phyloP scores from a whole-genome alignment of 176 grass and related monocot genomes.

The Triticum dicoccoides region DNA sequence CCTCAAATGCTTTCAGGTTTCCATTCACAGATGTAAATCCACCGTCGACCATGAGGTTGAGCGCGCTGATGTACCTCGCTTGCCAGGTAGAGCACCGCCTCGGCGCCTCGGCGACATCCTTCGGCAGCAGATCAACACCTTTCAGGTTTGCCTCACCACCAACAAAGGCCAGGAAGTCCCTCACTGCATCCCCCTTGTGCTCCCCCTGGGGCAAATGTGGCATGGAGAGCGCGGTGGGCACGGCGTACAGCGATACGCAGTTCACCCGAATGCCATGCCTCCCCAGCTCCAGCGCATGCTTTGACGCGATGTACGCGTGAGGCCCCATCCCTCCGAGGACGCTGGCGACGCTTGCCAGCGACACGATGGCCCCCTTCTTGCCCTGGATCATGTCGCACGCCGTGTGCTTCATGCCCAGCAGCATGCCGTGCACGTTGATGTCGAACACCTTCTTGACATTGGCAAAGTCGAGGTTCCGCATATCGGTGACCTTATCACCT shows the following conservation, averaged over 20 bases:
- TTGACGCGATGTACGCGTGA: conserved; percentile 63
- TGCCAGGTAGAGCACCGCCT: conserved; percentile 61
- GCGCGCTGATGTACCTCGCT: conserved; percentile 71
- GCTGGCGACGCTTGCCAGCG: conserved; percentile 53
- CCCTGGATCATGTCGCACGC: conserved; percentile 66
- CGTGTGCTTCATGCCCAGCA: conserved; percentile 89
- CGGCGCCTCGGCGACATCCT: conserved; percentile 55
- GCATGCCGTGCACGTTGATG: conserved; percentile 70
- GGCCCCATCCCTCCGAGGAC: conserved; percentile 58
- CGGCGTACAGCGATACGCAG: conserved; percentile 72
- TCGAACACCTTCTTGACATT: conserved; percentile 65
- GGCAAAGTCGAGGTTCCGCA: conserved; percentile 41
- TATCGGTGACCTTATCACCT: conserved; percentile 62
- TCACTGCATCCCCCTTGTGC: conserved; percentile 27
- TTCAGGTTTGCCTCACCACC: conserved; percentile 69
- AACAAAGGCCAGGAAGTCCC: conserved; percentile 38
- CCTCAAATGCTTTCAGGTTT: conserved; percentile 40
- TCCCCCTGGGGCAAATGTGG: conserved; percentile 36
- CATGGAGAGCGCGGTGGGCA: conserved; percentile 60
- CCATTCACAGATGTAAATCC: conserved; percentile 45
- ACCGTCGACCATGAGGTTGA: conserved; percentile 68
- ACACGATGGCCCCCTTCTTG: conserved; percentile 64
- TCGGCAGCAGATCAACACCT: conserved; percentile 41
- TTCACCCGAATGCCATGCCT: conserved; percentile 82
- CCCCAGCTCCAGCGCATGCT: conserved; percentile 73